Evolutionary conservation across 208 protist genomes (phyloP).

Genomic region (Wallacemonas sp.): DNA sequence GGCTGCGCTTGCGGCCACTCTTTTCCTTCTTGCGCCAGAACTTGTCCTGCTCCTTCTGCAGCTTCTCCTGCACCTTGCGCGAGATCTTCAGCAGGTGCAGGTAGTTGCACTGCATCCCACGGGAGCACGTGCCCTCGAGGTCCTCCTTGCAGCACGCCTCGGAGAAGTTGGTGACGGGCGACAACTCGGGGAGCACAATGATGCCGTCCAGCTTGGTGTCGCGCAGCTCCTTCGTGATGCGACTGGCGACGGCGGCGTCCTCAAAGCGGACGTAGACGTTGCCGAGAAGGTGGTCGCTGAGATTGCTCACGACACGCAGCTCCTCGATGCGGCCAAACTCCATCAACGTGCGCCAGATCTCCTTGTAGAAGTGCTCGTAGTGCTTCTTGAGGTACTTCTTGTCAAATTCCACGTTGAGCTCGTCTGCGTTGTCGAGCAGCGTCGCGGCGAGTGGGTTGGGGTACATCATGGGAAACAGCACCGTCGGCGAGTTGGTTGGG

Average conservation of each 20-base stretch:
- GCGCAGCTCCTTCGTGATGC: constrained; percentile 80
- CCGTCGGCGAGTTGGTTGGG: constrained; percentile 92
- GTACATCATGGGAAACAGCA: constrained; percentile 97
- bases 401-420: constrained; percentile 58
- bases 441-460: constrained; percentile 83
- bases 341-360: constrained; percentile 94
- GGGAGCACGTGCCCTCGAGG: constrained; percentile 90
- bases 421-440: constrained; percentile 64
- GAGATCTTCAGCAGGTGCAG: constrained; percentile 96
- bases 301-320: constrained; percentile 96
- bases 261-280: constrained; percentile 98
- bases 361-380: constrained; percentile 98
- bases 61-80: constrained; percentile 78
- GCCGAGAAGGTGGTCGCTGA: constrained; percentile 96
- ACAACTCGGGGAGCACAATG: constrained; percentile 93
- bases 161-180: constrained; percentile 97
- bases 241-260: constrained; percentile 84
- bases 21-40: constrained; percentile 62
- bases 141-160: constrained; percentile 98
- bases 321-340: constrained; percentile 94
- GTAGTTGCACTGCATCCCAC: constrained; percentile 98
- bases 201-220: constrained; percentile 89
- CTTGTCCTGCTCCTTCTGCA: constrained; percentile 86
- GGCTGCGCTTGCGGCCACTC: constrained; percentile 36
- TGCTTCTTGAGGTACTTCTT: constrained; percentile 92